Evolutionary conservation across 768 basidiomycete genomes (phyloP), one percentile per base, ranked within the genome.

Genomic region (Pisolithus sp.): DNA sequence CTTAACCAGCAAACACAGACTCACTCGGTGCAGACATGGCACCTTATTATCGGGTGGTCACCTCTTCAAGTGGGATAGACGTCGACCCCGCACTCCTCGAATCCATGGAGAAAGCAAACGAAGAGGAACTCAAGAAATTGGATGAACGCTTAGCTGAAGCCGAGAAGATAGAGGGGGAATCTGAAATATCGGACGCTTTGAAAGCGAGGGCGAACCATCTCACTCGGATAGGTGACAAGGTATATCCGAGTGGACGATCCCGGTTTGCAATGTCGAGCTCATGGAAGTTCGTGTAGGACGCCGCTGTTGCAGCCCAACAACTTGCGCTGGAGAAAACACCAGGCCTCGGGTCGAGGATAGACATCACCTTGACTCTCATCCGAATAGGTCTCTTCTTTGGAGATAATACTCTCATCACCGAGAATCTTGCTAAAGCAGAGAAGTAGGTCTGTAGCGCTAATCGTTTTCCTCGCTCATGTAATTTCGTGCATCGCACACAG

Each of bases 351-450:
- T 87, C 91, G 9, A 76, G 91, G 54, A 99, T 98, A 66, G 95
- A 98, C 67, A 85, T 96, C 53, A 85, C 88, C 0, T 79, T 99
- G 31, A 84, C 91, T 1, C 83, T 94, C 52, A 84, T 91, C 53
- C 79, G 94, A 30, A 84, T 97, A 50, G 93, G 90, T 0, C 78
- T 97, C 67, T 98, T 97, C 78, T 93, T 89, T 68, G 75, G 76
- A 21, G 89, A 97, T 63, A 79, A 85, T 31, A 68, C 78, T 4
- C 72, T 93, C 55, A 83, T 95, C 47, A 81, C 76, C 0, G 63
- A 74, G 37, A 81, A 90, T 58, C 80, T 97, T 43, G 73, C 80
- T 26, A 83, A 85, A 59, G 94, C 94, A 0, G 87, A 91, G 60
- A 78, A 83, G 89, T 93, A 52, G 56, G 85, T 76, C 23, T 4